Percentiles rank a stretch among this genome's conserved stretches.
These are phyloP conservation scores for Ophiocordyceps camponoti-saundersi DNA, from an alignment of 2,329 filamentous ascomycete genomes.

Conservation along the genomic window DNA sequence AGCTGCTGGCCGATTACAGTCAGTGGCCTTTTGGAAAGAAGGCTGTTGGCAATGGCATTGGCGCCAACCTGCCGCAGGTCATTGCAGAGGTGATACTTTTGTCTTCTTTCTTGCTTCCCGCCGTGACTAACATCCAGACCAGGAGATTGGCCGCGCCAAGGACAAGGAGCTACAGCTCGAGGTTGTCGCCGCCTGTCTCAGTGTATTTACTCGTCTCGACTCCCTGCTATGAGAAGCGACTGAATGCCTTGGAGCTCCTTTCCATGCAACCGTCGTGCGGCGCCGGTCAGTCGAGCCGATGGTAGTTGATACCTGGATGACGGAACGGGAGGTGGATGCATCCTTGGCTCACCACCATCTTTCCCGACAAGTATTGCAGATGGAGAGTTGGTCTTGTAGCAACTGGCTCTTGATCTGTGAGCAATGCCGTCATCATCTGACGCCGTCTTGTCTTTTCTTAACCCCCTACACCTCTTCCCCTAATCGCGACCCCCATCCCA, in stretches of 20 bases:
- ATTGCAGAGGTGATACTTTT: constrained; percentile 48
- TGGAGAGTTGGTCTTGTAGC: too few relatives aligned
- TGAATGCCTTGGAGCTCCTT: too few relatives aligned
- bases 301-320: too few relatives aligned
- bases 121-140: neutral
- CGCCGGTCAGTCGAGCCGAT: too few relatives aligned
- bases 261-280: too few relatives aligned
- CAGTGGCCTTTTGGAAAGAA: constrained; percentile 93
- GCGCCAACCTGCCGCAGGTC: constrained; percentile 78
- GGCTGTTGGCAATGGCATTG: constrained; percentile 64
- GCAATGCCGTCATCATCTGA: too few relatives aligned
- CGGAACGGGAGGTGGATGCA: too few relatives aligned
- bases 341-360: too few relatives aligned
- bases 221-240: constrained; percentile 55
- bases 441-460: too few relatives aligned
- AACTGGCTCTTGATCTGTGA: too few relatives aligned
- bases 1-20: constrained; percentile 86
- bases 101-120: neutral
- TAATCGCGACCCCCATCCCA: neutral
- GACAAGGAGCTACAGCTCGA: constrained; percentile 94
- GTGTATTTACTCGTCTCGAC: constrained; percentile 93
- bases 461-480: too few relatives aligned
- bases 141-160: constrained; percentile 70
- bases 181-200: constrained; percentile 90
- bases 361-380: too few relatives aligned